Conservation (phyloP, 345 rosid genomes). For the Populus alba region DNA sequence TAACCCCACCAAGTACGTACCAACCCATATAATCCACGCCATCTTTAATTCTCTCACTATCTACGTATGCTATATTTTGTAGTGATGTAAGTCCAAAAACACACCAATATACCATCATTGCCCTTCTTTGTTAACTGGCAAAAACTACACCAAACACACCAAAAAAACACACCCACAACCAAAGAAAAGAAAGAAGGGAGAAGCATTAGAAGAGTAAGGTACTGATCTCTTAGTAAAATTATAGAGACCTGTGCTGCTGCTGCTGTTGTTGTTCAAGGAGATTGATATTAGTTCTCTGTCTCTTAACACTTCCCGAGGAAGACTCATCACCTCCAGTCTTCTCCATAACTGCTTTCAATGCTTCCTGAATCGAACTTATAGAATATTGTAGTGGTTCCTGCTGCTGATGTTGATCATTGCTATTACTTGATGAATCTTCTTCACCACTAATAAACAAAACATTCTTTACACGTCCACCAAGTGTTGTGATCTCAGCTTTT, state of each 20-base stretch:
- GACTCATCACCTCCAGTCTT: conserved; percentile 67
- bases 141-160: conserved; percentile 8
- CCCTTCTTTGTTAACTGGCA: not conserved
- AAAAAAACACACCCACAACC: conserved; percentile 6
- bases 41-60: not conserved
- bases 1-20: conserved; percentile 5
- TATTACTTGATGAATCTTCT: conserved; percentile 40
- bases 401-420: conserved; percentile 29
- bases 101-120: conserved; percentile 15
- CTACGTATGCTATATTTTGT: not conserved
- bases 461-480: conserved; percentile 91
- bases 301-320: conserved; percentile 74
- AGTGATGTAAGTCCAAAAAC: conserved; percentile 6
- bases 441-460: conserved; percentile 87
- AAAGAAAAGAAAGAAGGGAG: not conserved
- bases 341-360: conserved; percentile 89
- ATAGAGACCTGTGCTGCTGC: conserved; percentile 53
- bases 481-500: conserved; percentile 91
- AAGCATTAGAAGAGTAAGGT: not conserved
- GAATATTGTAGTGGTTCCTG: conserved; percentile 47
- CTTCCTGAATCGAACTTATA: conserved; percentile 80
- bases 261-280: conserved; percentile 44
- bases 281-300: conserved; percentile 67
- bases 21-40: not conserved
- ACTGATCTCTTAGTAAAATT: conserved; percentile 17